Conservation (phyloP, 768 basidiomycete species). For the Clitopilus passeckerianus region DNA sequence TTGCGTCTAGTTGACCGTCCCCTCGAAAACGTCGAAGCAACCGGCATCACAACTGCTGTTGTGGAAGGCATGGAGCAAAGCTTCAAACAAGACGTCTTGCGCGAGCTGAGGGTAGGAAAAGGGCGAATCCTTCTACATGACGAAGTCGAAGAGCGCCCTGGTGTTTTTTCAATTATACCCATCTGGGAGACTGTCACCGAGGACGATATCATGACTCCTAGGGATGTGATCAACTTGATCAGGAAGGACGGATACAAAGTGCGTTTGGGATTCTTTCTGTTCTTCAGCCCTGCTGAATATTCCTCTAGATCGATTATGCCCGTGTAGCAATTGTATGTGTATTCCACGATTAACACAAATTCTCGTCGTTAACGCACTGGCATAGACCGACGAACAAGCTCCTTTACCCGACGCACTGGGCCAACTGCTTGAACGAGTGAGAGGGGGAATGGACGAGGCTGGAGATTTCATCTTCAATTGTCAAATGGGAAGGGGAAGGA, state of each 20-base stretch:
- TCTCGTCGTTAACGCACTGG: constrained; percentile 3
- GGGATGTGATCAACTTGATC: constrained; percentile 77
- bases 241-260: constrained; percentile 75
- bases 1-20: constrained; percentile 84
- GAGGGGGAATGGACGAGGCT: constrained; percentile 46
- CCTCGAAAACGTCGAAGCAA: constrained; percentile 95
- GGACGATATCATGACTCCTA: constrained; percentile 81
- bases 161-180: constrained; percentile 86
- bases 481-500: constrained; percentile 90
- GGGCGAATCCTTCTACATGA: constrained; percentile 91
- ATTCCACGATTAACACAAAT: neutral
- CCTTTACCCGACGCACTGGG: constrained; percentile 85
- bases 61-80: constrained; percentile 90
- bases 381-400: constrained; percentile 93
- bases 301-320: constrained; percentile 69
- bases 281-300: neutral
- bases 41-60: constrained; percentile 84
- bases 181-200: constrained; percentile 89
- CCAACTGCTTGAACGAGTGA: constrained; percentile 73
- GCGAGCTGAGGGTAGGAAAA: constrained; percentile 64
- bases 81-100: constrained; percentile 84
- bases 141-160: constrained; percentile 91
- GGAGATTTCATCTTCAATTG: constrained; percentile 93
- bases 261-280: constrained; percentile 11
- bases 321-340: constrained; percentile 82